These are phyloP conservation scores for Claviceps pusilla DNA, from an alignment of 2,329 filamentous ascomycete genomes.

Conservation along the genomic window DNA sequence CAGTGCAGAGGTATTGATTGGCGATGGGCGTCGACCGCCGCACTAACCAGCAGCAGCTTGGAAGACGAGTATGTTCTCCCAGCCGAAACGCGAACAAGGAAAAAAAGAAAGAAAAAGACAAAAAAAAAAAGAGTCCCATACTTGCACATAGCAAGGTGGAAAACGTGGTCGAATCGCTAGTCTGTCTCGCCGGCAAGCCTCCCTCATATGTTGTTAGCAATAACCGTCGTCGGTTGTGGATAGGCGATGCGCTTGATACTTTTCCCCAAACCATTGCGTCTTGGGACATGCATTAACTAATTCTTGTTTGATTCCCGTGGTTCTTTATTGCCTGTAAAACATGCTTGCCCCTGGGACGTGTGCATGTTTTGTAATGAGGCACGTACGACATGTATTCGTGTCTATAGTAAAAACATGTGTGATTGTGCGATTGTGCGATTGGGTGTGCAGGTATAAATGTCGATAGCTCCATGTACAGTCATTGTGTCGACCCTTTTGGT, in stretches of 20 bases:
- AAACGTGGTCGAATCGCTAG: background rate
- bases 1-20: background rate
- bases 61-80: background rate
- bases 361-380: background rate
- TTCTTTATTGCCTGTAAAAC: background rate
- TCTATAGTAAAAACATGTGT: too few relatives aligned
- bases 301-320: background rate
- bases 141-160: background rate
- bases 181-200: background rate
- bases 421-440: too few relatives aligned
- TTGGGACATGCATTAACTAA: background rate
- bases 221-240: background rate
- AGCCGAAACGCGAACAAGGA: background rate
- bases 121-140: background rate
- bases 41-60: background rate
- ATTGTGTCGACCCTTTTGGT: too few relatives aligned
- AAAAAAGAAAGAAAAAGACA: background rate
- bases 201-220: background rate
- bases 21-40: background rate
- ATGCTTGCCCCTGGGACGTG: too few relatives aligned
- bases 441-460: too few relatives aligned
- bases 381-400: background rate
- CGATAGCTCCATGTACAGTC: too few relatives aligned
- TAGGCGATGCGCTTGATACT: background rate
- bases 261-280: background rate